Base-by-base conservation (phyloP, 805 yeast species). In the Lipomyces spencermartinsiae region DNA sequence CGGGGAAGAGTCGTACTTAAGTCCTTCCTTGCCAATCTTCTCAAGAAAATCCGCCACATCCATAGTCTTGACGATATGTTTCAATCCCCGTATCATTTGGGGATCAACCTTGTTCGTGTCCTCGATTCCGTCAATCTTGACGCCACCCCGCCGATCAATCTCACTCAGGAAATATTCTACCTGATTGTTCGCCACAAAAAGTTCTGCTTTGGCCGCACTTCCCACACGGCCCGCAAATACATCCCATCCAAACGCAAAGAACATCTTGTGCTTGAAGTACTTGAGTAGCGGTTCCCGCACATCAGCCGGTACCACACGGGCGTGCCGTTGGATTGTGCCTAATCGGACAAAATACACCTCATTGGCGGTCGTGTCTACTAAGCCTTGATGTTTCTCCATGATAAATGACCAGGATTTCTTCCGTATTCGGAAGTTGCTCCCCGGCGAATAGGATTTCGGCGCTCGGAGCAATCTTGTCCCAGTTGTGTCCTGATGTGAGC, bases 181-280 rank as follows among this genome's bases (percentile, higher is more conserved):
- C 49, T 60, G 63, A n/a, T 49, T 60, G 43, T 31, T 39, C 2
- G 39, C 37, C 12, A 60, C 58, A 33, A 60, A 31, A n/a, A 60
- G 51, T 10, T 58, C 54, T 2, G 55, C 33, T 22, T 51, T 33
- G n/a, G 51, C 29, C n/a, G n/a, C 22, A 25, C 59, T 35, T 16
- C 56, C 56, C 34, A 53, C 6, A 25, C 29, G 39, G 25, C 55
- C 60, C n/a, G 35, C 55, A n/a, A 53, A 37, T 19, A 63, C 49
- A 37, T 58, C 56, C 66, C 66, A 63, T 10, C 62, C 62, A 54
- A 58, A 54, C 22, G 62, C 14, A 29, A 63, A 63, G 14, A 63
- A 53, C 22, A 31, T 22, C 43, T n/a, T 25, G 29, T 9, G 12
- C 29, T 35, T 37, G 49, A 57, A 57, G 22, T 57, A 57, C 29